phyloP scores from a whole-genome alignment of 805 yeast genomes.

The Saccharomycopsis schoenii region DNA sequence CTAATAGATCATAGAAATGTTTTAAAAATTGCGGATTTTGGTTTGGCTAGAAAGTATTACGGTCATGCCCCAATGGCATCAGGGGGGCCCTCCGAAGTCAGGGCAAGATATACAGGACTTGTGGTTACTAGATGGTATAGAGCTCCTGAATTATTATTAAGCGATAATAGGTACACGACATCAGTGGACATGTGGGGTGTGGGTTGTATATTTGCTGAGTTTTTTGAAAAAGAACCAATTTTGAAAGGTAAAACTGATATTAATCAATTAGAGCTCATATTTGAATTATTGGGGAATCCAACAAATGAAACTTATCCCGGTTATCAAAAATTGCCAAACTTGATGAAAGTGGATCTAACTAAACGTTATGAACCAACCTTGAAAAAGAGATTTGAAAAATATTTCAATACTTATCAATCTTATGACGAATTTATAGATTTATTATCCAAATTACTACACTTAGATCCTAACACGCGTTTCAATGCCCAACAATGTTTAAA shows the following conservation, averaged over 20 bases:
- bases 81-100: slow-evolving; percentile 17
- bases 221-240: slow-evolving; percentile 74
- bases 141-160: slow-evolving; percentile 89
- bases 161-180: slow-evolving; percentile 80
- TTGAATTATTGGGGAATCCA: slow-evolving; percentile 78
- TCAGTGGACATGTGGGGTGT: slow-evolving; percentile 98
- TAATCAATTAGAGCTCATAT: slow-evolving; percentile 78
- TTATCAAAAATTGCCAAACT: slow-evolving; percentile 46
- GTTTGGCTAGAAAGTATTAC: slow-evolving; percentile 70
- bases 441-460: slow-evolving; percentile 47
- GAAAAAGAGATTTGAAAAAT: slow-evolving; percentile 36
- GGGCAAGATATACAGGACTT: slow-evolving; percentile 40
- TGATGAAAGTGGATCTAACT: slow-evolving; percentile 27
- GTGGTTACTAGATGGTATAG: slow-evolving; percentile 98
- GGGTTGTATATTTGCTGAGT: slow-evolving; percentile 92
- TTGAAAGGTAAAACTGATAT: slow-evolving; percentile 77
- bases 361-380: slow-evolving; percentile 31
- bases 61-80: slow-evolving; percentile 47
- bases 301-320: slow-evolving; percentile 24
- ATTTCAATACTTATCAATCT: slow-evolving; percentile 23
- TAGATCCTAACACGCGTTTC: slow-evolving; percentile 64
- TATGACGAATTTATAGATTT: slow-evolving; percentile 37
- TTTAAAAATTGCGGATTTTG: slow-evolving; percentile 91
- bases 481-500: slow-evolving; percentile 73
- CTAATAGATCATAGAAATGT: slow-evolving; percentile 67